These are phyloP conservation scores for Talaromyces proteolyticus DNA, from an alignment of 495 filamentous ascomycete species.

Conservation along the genomic window DNA sequence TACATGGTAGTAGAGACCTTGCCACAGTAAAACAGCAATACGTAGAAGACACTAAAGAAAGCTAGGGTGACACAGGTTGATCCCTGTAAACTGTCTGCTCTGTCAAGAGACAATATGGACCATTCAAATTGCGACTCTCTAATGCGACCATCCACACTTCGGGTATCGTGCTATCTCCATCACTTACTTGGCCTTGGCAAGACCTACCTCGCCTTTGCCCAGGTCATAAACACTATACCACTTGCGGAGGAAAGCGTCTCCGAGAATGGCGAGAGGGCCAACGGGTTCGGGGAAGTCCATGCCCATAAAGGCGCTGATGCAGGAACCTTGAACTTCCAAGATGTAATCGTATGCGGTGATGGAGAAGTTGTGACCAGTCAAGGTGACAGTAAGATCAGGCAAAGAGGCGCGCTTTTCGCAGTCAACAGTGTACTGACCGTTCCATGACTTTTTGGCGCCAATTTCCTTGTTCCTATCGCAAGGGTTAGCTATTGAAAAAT, in stretches of 20 bases:
- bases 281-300: constrained; percentile 93
- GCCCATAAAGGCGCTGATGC: constrained; percentile 96
- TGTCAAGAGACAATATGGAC: not conserved
- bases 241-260: constrained; percentile 93
- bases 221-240: constrained; percentile 98
- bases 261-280: constrained; percentile 91
- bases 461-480: constrained; percentile 77
- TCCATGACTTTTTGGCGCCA: constrained; percentile 93
- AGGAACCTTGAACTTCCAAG: constrained; percentile 89
- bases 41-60: not conserved
- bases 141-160: not conserved
- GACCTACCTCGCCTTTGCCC: constrained; percentile 74
- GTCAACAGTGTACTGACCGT: constrained; percentile 91
- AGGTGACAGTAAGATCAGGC: constrained; percentile 83
- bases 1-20: constrained; percentile 4
- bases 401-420: constrained; percentile 77
- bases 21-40: constrained; percentile 2
- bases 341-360: constrained; percentile 91
- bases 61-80: not conserved
- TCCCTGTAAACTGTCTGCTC: not conserved
- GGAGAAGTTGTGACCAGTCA: constrained; percentile 84
- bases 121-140: not conserved
- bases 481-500: constrained; percentile 17
- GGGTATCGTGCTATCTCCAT: not conserved
- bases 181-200: constrained; percentile 72